Evolutionary conservation across 768 basidiomycete species (phyloP).

Genomic region (Aureoboletus auriporus): DNA sequence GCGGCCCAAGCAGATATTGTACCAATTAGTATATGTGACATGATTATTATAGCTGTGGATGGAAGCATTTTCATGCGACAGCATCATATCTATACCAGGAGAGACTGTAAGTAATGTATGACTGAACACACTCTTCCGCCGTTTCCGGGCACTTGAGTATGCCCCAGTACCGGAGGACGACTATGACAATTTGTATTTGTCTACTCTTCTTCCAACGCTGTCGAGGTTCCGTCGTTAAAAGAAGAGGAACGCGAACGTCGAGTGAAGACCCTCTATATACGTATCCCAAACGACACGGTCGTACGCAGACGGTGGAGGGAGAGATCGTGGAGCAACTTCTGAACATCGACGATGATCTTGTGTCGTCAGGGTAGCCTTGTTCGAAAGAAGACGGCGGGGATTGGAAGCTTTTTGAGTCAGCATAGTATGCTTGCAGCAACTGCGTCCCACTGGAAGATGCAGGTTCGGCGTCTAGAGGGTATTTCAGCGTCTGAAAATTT

Average conservation of each 20-base stretch:
- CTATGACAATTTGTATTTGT: conserved; percentile 20
- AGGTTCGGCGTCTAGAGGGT: conserved; percentile 10
- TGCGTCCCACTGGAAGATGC: conserved; percentile 19
- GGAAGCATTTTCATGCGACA: no score
- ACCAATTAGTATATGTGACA: no score
- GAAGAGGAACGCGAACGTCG: not conserved
- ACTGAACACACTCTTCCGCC: conserved; percentile 7
- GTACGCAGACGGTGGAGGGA: conserved; percentile 19
- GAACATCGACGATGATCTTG: not conserved
- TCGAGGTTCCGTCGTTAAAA: not conserved
- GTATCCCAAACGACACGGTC: conserved; percentile 18
- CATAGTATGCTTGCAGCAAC: not conserved
- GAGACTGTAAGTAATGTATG: conserved; percentile 5
- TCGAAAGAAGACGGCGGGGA: conserved; percentile 1
- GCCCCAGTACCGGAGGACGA: conserved; percentile 15
- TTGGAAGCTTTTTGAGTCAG: not conserved
- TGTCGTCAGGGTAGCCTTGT: not conserved
- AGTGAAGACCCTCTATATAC: conserved; percentile 7
- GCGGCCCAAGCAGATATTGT: no score
- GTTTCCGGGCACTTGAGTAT: conserved; percentile 8
- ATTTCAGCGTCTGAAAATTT: not conserved
- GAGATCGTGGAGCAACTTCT: conserved; percentile 21
- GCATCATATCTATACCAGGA: no score
- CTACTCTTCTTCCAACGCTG: conserved; percentile 18
- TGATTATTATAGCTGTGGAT: no score